These are phyloP conservation scores for Niveomyces coronatus DNA, from an alignment of 2,329 filamentous ascomycete genomes.

Conservation along the genomic window DNA sequence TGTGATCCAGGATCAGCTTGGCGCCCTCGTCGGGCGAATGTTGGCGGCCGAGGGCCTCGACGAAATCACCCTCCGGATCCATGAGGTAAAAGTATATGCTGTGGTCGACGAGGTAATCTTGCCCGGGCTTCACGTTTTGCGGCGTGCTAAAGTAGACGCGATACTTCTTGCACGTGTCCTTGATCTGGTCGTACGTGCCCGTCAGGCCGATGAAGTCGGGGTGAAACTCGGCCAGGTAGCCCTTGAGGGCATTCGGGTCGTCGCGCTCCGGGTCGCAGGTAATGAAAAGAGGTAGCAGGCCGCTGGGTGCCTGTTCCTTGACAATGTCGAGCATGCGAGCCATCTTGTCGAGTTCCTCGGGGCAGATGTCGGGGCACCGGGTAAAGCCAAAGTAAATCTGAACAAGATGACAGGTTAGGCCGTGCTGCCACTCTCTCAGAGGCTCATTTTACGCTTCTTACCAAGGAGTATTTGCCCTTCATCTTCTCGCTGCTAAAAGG, in stretches of 20 bases:
- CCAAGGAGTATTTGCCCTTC: constrained; percentile 76
- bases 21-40: constrained; percentile 83
- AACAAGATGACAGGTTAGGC: too few relatives aligned
- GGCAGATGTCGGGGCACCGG: constrained; percentile 97
- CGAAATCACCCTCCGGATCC: constrained; percentile 97
- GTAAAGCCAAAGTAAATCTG: constrained; percentile 98
- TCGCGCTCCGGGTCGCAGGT: constrained; percentile 93
- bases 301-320: constrained; percentile 35
- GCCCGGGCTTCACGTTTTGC: constrained; percentile 73
- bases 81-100: constrained; percentile 99
- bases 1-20: constrained; percentile 74
- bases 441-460: too few relatives aligned
- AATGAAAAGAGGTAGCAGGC: constrained; percentile 74
- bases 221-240: constrained; percentile 88
- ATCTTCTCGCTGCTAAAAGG: constrained; percentile 70
- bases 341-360: constrained; percentile 99
- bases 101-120: constrained; percentile 97
- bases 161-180: constrained; percentile 89
- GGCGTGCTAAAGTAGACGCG: constrained; percentile 96
- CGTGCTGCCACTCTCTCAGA: too few relatives aligned
- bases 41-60: constrained; percentile 90
- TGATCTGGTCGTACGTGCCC: constrained; percentile 87
- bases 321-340: constrained; percentile 80
- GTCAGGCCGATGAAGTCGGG: constrained; percentile 77
- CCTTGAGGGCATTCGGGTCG: constrained; percentile 71